These are phyloP conservation scores for Claviceps sp. DNA, from an alignment of 2,329 filamentous ascomycete genomes.

Conservation along the genomic window DNA sequence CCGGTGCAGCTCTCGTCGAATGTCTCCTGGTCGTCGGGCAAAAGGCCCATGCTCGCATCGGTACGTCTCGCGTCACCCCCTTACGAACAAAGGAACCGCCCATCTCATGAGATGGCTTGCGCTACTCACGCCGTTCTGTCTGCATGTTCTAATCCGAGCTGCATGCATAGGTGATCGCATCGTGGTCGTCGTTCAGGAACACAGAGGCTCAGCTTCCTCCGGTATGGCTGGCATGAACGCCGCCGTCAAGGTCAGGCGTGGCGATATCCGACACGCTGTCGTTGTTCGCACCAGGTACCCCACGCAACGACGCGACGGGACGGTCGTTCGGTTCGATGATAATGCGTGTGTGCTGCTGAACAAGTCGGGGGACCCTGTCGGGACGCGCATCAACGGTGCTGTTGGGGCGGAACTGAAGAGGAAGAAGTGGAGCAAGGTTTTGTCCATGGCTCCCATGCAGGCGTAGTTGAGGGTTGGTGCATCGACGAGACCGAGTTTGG, in stretches of 20 bases:
- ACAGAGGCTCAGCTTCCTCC: constrained; percentile 64
- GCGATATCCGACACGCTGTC: constrained; percentile 91
- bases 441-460: constrained; percentile 76
- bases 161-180: constrained; percentile 68
- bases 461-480: constrained; percentile 22
- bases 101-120: not conserved
- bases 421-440: constrained; percentile 96
- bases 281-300: constrained; percentile 86
- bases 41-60: constrained; percentile 78
- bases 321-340: constrained; percentile 86
- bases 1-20: constrained; percentile 91
- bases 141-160: not conserved
- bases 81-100: not conserved
- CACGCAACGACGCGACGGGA: constrained; percentile 76
- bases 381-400: constrained; percentile 80
- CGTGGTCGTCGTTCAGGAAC: constrained; percentile 94
- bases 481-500: not conserved
- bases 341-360: constrained; percentile 97
- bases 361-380: constrained; percentile 91
- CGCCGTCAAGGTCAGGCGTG: constrained; percentile 86
- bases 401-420: constrained; percentile 81
- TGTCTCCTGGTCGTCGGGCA: constrained; percentile 87
- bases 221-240: constrained; percentile 58
- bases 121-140: not conserved
- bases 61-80: constrained; percentile 36